These are phyloP conservation scores for Stagonosporopsis vannaccii DNA, from an alignment of 2,329 filamentous ascomycete genomes.

Conservation along the genomic window DNA sequence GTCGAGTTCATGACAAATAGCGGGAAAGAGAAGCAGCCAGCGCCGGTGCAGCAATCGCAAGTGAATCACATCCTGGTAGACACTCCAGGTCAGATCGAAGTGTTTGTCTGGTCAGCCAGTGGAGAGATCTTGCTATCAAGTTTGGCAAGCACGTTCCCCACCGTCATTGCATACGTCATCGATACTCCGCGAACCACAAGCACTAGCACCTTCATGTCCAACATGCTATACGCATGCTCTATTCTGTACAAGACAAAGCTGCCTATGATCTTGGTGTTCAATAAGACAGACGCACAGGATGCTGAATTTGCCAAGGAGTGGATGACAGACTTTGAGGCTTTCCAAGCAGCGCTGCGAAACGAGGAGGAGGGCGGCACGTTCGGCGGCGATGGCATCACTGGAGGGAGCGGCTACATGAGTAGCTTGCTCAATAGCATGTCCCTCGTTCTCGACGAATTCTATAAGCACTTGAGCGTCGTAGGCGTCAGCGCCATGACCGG, in stretches of 20 bases:
- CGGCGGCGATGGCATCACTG: conserved; percentile 73
- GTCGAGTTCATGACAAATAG: conserved; percentile 47
- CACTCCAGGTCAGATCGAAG: conserved; percentile 97
- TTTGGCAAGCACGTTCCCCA: conserved; percentile 91
- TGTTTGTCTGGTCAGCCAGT: conserved; percentile 97
- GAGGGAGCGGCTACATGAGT: conserved; percentile 92
- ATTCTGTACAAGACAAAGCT: conserved; percentile 99
- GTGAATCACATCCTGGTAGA: conserved; percentile 87
- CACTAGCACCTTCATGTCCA: conserved; percentile 98
- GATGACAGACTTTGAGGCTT: conserved; percentile 99
- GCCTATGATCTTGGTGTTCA: conserved; percentile 98
- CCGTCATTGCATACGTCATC: conserved; percentile 96
- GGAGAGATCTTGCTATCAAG: conserved; percentile 94
- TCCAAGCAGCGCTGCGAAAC: conserved; percentile 81
- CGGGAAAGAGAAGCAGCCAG: conserved; percentile 35
- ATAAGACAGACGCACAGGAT: conserved; percentile 96
- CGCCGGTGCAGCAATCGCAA: conserved; percentile 61
- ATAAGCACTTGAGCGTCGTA: conserved; percentile 90
- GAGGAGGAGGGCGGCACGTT: conserved; percentile 83
- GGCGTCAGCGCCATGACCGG: conserved; percentile 94
- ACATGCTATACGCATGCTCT: conserved; percentile 99
- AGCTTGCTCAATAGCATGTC: conserved; percentile 97
- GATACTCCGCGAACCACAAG: conserved; percentile 93
- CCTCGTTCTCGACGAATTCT: conserved; percentile 96
- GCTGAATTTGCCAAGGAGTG: conserved; percentile 93